Conservation (phyloP, 257 asterid genomes). For the Primulina huaijiensis region DNA sequence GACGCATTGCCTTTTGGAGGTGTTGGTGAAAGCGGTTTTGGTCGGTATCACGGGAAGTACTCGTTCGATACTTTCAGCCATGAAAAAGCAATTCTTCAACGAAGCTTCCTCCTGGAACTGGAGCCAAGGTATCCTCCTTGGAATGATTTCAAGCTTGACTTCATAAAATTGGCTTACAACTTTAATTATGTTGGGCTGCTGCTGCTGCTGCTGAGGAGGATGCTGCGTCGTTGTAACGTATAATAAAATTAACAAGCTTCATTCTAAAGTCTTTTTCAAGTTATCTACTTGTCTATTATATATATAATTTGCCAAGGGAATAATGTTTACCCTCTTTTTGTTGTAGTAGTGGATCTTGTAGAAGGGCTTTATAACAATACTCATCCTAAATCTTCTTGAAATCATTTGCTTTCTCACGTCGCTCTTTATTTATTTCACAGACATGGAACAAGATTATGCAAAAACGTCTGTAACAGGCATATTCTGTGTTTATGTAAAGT, state of each 20-base stretch:
- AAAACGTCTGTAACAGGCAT: background rate
- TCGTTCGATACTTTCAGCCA: slow-evolving; percentile 89
- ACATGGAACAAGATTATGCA: background rate
- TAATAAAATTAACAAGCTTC: no score
- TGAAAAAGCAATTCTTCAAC: slow-evolving; percentile 72
- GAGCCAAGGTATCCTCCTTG: slow-evolving; percentile 92
- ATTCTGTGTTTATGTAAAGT: background rate
- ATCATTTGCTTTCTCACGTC: no score
- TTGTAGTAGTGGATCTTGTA: no score
- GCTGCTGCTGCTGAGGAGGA: slow-evolving; percentile 51
- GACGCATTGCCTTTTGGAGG: slow-evolving; percentile 87
- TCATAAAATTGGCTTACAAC: slow-evolving; percentile 61
- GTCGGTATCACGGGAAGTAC: slow-evolving; percentile 89
- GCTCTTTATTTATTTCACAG: no score
- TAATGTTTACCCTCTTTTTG: no score
- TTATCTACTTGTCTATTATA: background rate
- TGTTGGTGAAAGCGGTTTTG: slow-evolving; percentile 77
- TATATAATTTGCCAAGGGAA: no score
- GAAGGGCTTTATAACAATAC: no score
- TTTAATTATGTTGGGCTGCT: slow-evolving; percentile 49
- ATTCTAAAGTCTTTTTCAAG: no score
- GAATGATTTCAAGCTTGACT: slow-evolving; percentile 78
- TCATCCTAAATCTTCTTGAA: no score
- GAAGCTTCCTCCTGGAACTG: slow-evolving; percentile 59
- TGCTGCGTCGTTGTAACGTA: background rate